Evolutionary conservation across 257 asterid genomes (phyloP).

Genomic region (Solanum medicagineum): DNA sequence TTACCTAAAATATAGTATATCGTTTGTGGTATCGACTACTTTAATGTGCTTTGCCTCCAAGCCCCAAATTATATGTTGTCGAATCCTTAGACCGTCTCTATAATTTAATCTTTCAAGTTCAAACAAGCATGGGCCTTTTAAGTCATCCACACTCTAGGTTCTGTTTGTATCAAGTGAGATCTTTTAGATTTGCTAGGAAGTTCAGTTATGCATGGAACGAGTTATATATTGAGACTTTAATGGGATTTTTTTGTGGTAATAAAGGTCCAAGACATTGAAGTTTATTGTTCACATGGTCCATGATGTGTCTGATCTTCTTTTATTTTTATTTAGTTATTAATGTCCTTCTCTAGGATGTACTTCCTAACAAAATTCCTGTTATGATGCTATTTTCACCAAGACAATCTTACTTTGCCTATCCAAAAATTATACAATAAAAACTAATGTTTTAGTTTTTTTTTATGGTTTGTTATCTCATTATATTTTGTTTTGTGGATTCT

Average conservation of each 20-base stretch:
- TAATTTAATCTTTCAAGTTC: not conserved
- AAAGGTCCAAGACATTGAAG: not conserved
- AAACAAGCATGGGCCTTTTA: not conserved
- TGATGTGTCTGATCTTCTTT: not conserved
- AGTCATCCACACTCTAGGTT: not conserved
- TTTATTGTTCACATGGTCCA: not conserved
- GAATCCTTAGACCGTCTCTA: not conserved
- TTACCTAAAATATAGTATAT: not conserved
- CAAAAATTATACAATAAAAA: not conserved
- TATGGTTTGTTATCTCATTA: not conserved
- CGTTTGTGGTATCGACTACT: not conserved
- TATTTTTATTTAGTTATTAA: not conserved
- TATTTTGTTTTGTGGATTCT: not conserved
- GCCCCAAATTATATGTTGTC: not conserved
- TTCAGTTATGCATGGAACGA: not conserved
- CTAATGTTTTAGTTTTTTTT: constrained; percentile 1
- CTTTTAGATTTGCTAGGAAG: not conserved
- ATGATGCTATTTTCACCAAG: not conserved
- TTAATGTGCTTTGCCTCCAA: not conserved
- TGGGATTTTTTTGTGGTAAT: not conserved
- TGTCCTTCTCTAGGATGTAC: not conserved
- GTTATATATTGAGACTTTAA: not conserved
- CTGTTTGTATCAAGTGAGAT: not conserved
- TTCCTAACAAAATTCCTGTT: not conserved
- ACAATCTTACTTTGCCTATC: not conserved